phyloP scores from a whole-genome alignment of 2,329 filamentous ascomycete species.

The Acarospora socialis region DNA sequence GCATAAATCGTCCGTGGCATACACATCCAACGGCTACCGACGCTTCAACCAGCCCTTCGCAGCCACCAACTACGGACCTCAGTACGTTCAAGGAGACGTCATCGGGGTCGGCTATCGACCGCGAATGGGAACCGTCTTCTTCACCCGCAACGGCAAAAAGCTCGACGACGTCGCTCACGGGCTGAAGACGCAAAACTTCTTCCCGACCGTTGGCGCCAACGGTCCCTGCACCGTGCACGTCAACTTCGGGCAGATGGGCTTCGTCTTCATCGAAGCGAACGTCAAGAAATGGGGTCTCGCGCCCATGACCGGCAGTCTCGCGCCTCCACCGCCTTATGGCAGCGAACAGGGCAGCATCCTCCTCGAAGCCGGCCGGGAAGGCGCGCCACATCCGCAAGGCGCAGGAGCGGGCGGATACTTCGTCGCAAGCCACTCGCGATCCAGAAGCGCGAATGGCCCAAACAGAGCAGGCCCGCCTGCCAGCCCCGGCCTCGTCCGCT shows the following conservation, averaged over 20 bases:
- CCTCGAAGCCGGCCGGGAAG: conserved; percentile 62
- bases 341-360: conserved; percentile 95
- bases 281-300: conserved; percentile 99
- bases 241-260: conserved; percentile 94
- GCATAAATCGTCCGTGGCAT: conserved; percentile 86
- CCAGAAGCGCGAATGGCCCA: conserved; percentile 64
- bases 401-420: conserved; percentile 28
- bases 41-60: conserved; percentile 88
- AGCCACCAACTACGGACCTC: conserved; percentile 64
- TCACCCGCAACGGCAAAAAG: conserved; percentile 95
- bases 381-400: conserved; percentile 22
- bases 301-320: conserved; percentile 86
- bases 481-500: conserved; percentile 77
- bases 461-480: conserved; percentile 53
- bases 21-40: conserved; percentile 73
- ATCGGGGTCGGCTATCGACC: conserved; percentile 91
- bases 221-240: conserved; percentile 87
- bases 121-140: conserved; percentile 88
- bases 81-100: conserved; percentile 84
- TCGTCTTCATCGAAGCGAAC: conserved; percentile 98
- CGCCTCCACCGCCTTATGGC: conserved; percentile 89
- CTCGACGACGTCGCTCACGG: conserved; percentile 89
- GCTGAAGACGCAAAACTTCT: conserved; percentile 89
- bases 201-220: conserved; percentile 91
- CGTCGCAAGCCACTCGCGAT: conserved; percentile 54